Percentiles rank a stretch among this genome's conserved stretches.
These are phyloP conservation scores for Fomitopsis palustris DNA, from an alignment of 1,284 basidiomycete genomes.

Conservation along the genomic window DNA sequence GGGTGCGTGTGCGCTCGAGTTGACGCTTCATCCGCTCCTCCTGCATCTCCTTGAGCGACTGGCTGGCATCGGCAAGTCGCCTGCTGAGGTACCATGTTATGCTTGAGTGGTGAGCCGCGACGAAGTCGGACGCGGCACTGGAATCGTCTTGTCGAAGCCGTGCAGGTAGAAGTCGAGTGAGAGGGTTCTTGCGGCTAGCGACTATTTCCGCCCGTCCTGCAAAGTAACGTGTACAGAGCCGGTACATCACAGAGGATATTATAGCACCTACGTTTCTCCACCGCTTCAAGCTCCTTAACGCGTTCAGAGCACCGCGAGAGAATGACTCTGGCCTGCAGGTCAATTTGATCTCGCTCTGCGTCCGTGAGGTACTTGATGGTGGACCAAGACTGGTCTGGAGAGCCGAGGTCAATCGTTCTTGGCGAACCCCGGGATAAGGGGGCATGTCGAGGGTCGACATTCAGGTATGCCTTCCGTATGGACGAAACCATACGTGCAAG, in stretches of 20 bases:
- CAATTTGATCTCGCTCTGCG: slow-evolving; percentile 87
- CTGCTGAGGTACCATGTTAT: slow-evolving; percentile 85
- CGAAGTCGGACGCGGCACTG: slow-evolving; percentile 59
- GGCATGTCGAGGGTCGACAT: slow-evolving; percentile 56
- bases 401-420: slow-evolving; percentile 53
- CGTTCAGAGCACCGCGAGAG: slow-evolving; percentile 80
- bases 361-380: slow-evolving; percentile 74
- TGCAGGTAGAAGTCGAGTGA: slow-evolving; percentile 62
- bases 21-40: slow-evolving; percentile 84
- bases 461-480: slow-evolving; percentile 78
- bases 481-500: slow-evolving; percentile 65
- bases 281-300: slow-evolving; percentile 79
- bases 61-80: slow-evolving; percentile 73
- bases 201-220: slow-evolving; percentile 67
- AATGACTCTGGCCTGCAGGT: slow-evolving; percentile 82
- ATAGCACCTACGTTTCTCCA: slow-evolving; percentile 73
- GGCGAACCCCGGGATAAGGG: slow-evolving; percentile 47
- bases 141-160: slow-evolving; percentile 60
- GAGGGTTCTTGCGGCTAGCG: slow-evolving; percentile 56
- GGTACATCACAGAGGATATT: not conserved
- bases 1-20: slow-evolving; percentile 70
- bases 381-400: slow-evolving; percentile 55
- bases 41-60: slow-evolving; percentile 82
- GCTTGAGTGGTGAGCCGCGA: slow-evolving; percentile 79
- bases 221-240: not conserved